Evolutionary conservation across 1,284 basidiomycete genomes (phyloP).

Genomic region (Austropuccinia psidii): DNA sequence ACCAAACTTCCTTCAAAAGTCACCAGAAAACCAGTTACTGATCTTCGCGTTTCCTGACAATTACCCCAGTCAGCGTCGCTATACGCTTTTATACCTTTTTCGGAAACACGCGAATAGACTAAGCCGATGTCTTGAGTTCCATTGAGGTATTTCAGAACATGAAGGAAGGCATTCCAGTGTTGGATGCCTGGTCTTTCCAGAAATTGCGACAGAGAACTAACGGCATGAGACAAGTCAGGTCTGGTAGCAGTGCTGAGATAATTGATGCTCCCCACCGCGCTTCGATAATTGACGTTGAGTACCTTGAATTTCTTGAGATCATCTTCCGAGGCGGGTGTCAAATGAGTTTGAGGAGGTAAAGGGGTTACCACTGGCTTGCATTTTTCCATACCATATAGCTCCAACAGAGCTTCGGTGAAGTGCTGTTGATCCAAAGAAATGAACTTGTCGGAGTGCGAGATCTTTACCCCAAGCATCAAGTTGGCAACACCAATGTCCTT

Average conservation of each 20-base stretch:
- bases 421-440: no score
- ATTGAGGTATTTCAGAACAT: neutral
- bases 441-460: no score
- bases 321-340: neutral
- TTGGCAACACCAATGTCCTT: neutral
- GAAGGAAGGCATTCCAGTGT: constrained; percentile 10
- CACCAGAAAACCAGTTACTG: no score
- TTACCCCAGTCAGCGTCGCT: no score
- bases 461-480: neutral
- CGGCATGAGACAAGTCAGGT: constrained; percentile 9
- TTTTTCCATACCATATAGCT: neutral
- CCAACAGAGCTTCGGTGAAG: no score
- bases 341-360: neutral
- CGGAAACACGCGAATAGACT: no score
- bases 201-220: neutral
- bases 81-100: no score
- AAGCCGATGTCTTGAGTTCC: no score
- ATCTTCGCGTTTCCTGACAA: no score
- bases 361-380: constrained; percentile 2
- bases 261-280: neutral
- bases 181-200: neutral
- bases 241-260: neutral
- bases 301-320: neutral
- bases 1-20: neutral
- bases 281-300: neutral